Conservation (phyloP, 129 eudicot species). For the Tanacetum coccineum region DNA sequence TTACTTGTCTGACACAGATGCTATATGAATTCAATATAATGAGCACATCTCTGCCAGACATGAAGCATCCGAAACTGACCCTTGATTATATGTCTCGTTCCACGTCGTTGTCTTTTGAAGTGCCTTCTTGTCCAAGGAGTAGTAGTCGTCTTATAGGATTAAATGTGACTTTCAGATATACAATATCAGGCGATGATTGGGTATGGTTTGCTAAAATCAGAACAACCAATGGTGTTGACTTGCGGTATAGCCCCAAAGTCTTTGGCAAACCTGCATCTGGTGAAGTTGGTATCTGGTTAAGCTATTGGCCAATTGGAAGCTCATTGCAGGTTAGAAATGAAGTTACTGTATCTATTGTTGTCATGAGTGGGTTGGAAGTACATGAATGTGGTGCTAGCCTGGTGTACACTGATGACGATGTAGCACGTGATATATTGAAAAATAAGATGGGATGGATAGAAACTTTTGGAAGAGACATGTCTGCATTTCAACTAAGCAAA, state of each 20-base stretch:
- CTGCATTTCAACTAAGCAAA: constrained; percentile 8
- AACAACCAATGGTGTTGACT: constrained; percentile 19
- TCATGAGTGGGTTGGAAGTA: constrained; percentile 11
- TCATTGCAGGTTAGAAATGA: constrained; percentile 2
- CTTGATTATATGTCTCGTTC: background rate
- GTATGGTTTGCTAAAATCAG: constrained; percentile 18
- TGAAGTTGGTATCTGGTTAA: constrained; percentile 28
- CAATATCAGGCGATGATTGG: constrained; percentile 4
- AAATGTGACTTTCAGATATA: constrained; percentile 15
- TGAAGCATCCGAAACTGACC: constrained; percentile 9
- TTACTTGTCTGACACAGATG: constrained; percentile 19
- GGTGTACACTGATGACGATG: constrained; percentile 18
- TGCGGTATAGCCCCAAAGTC: constrained; percentile 27
- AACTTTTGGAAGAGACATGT: background rate
- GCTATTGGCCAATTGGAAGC: constrained; percentile 36
- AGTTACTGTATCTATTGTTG: constrained; percentile 19
- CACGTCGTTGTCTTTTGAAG: constrained; percentile 23
- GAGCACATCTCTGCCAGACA: constrained; percentile 21
- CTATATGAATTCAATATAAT: constrained; percentile 27
- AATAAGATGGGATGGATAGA: background rate
- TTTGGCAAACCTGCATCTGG: constrained; percentile 25
- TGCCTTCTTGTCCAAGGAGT: constrained; percentile 24
- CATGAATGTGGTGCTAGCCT: constrained; percentile 23
- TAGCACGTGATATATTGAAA: background rate
- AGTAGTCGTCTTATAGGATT: constrained; percentile 24